Conservation (phyloP, 176 grass and related monocot genomes). For the Phyllostachys edulis region DNA sequence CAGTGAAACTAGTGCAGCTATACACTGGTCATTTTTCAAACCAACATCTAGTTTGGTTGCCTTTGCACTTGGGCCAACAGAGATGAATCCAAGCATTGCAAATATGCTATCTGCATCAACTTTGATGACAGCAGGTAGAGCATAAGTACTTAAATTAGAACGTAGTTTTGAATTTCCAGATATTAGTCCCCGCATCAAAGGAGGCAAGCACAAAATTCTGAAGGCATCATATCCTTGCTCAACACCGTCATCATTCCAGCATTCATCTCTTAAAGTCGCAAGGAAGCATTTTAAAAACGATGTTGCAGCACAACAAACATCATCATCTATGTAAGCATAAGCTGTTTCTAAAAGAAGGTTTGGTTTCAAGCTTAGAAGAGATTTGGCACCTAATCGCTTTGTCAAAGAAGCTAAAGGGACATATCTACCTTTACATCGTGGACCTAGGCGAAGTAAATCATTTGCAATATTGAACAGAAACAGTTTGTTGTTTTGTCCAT, state of each 20-base stretch:
- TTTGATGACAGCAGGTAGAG: constrained; percentile 61
- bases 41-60: constrained; percentile 32
- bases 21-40: constrained; percentile 85
- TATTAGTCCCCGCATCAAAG: constrained; percentile 73
- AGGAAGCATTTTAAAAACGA: constrained; percentile 92
- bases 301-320: constrained; percentile 86
- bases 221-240: constrained; percentile 80
- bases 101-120: constrained; percentile 91
- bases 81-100: constrained; percentile 90
- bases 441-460: constrained; percentile 76
- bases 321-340: constrained; percentile 88
- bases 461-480: constrained; percentile 65
- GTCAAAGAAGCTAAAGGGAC: constrained; percentile 91
- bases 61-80: constrained; percentile 64
- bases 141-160: constrained; percentile 95
- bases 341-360: constrained; percentile 79
- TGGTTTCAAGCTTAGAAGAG: constrained; percentile 67
- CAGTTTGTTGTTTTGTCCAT: constrained; percentile 36
- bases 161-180: constrained; percentile 87
- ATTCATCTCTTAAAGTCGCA: constrained; percentile 74
- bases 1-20: constrained; percentile 82
- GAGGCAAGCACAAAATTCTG: constrained; percentile 70
- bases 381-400: constrained; percentile 80
- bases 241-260: constrained; percentile 79
- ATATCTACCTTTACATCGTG: constrained; percentile 87